Conservation (phyloP, 768 basidiomycete species). For the Agrocybe pediades region DNA sequence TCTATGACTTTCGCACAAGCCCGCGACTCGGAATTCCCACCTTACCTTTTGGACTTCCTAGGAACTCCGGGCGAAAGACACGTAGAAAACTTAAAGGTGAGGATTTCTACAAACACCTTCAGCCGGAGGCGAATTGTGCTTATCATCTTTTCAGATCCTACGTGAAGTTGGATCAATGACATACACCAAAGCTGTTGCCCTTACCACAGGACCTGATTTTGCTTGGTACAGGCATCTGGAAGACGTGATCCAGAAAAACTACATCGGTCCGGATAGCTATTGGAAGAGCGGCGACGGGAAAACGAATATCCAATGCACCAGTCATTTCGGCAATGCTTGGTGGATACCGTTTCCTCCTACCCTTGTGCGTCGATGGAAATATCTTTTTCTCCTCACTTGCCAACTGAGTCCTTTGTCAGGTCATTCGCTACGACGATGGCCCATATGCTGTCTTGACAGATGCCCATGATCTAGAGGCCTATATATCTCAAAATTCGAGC, state of each 20-base stretch:
- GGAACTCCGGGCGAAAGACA: slow-evolving; percentile 72
- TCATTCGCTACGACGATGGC: slow-evolving; percentile 71
- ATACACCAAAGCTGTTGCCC: slow-evolving; percentile 54
- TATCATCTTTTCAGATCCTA: slow-evolving; percentile 51
- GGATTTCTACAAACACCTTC: not conserved
- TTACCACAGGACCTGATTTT: slow-evolving; percentile 48
- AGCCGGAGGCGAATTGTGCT: not conserved
- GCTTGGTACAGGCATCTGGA: slow-evolving; percentile 48
- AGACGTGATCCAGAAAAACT: slow-evolving; percentile 54
- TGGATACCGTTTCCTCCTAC: slow-evolving; percentile 81
- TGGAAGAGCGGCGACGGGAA: slow-evolving; percentile 53
- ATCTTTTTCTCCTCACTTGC: not conserved
- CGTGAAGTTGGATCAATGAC: slow-evolving; percentile 63
- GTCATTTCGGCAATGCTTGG: slow-evolving; percentile 77
- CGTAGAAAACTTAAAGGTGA: slow-evolving; percentile 77
- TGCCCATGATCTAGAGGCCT: slow-evolving; percentile 52
- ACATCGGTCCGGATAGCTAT: slow-evolving; percentile 73
- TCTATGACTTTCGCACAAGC: slow-evolving; percentile 61
- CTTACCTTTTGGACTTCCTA: slow-evolving; percentile 65
- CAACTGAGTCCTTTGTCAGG: slow-evolving; percentile 34
- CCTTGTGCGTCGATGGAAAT: slow-evolving; percentile 49
- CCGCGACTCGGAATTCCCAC: slow-evolving; percentile 59
- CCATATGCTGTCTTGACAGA: slow-evolving; percentile 47
- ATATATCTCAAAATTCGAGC: slow-evolving; percentile 63
- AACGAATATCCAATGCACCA: slow-evolving; percentile 36